Conservation (phyloP, 2,329 filamentous ascomycete species). For the Cercospora sesami region DNA sequence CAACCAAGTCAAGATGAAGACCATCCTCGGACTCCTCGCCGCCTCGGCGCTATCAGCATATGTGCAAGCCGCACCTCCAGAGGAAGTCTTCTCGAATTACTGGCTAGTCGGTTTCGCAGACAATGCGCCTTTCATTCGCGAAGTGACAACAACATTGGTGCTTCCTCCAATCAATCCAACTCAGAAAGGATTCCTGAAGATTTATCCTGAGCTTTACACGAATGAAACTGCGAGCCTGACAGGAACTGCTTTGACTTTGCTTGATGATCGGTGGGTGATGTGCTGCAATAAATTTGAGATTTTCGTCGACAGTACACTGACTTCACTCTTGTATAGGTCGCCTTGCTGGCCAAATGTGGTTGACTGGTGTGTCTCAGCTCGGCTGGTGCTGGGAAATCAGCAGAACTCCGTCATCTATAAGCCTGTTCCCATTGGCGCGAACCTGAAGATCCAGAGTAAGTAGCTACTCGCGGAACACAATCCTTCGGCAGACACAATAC, state of each 20-base stretch:
- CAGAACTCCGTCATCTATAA: background rate
- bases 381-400: background rate
- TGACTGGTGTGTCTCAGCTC: conserved; percentile 1
- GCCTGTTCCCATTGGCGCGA: background rate
- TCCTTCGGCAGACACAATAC: background rate
- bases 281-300: background rate
- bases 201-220: background rate
- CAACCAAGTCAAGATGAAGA: background rate
- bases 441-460: background rate
- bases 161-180: background rate
- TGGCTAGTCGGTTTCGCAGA: background rate
- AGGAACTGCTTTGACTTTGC: background rate
- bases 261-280: background rate
- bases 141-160: background rate
- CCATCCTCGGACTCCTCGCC: background rate
- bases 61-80: background rate
- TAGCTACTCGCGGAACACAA: background rate
- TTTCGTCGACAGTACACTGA: background rate
- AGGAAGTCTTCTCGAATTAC: background rate
- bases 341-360: background rate
- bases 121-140: background rate
- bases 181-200: background rate
- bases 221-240: conserved; percentile 3
- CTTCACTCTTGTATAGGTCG: background rate
- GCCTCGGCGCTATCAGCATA: background rate